Evolutionary conservation across 2,329 filamentous ascomycete genomes (phyloP), one percentile per base, ranked within the genome.

Genomic region (Clarireedia sp.): DNA sequence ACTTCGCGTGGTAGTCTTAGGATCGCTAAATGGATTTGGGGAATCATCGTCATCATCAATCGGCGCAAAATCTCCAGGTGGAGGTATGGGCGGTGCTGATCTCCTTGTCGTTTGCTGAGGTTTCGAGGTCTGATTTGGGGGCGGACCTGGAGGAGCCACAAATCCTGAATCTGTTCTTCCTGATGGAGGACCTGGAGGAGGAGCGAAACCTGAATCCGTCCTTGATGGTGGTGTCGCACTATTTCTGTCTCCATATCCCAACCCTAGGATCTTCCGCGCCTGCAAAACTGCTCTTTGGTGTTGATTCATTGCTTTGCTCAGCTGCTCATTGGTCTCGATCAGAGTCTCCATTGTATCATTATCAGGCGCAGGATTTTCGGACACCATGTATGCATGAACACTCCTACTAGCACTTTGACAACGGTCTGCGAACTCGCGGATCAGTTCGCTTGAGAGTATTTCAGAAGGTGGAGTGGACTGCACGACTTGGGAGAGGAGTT

Each of bases 281-380:
- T 77, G 78, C n/a, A 86, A 72, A 41, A 95, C 75, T 9, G 90
- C 86, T 54, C 90, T 83, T 70, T 95, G 89, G 70, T 96, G 89
- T 67, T 90, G 85, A 60, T 84, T 94, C 41, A 92, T 77, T 0
- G 91, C 86, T 45, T 88, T 82, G 58, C 89, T 88, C 29, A 99
- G 77, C 68, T 92, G 87, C 71, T 97, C 94, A 68, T 95, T 96
- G 14, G 90, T 94, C 70, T 96, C 90, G 66, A 99, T 96, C 59
- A 99, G 75, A 14, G 84, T 91, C 68, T 94, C 84, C 80, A 97
- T 90, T 1, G 92, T 97, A 63, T 96, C 87, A 66, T 96, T 92
- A 70, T 97, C 94, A 0, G 92, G 91, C 1, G 81, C 69, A 0
- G 92, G 91, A 67, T 89, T 81, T 55, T 87, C 84, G 47, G 85